These are phyloP conservation scores for Suillus ampliporus DNA, from an alignment of 768 basidiomycete species.

Conservation along the genomic window DNA sequence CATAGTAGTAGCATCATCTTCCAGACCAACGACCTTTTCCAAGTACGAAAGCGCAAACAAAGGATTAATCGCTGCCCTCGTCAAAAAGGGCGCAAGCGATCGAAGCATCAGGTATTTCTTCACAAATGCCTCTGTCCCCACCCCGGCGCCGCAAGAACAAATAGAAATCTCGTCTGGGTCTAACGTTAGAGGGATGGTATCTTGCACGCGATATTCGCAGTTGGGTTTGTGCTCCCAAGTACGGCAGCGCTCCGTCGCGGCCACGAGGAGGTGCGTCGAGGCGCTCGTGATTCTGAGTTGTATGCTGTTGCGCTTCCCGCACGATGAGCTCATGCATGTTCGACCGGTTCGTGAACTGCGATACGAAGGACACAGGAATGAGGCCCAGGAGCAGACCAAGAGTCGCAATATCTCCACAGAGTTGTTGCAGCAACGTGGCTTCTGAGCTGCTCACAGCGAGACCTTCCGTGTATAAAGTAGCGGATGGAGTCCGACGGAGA, in stretches of 20 bases:
- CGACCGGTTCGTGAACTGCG: slow-evolving; percentile 34
- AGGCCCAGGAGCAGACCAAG: slow-evolving; percentile 33
- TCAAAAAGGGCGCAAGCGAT: slow-evolving; percentile 47
- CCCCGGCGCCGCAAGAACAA: slow-evolving; percentile 59
- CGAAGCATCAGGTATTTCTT: slow-evolving; percentile 40
- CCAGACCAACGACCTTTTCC: too few relatives aligned
- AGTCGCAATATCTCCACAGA: too few relatives aligned
- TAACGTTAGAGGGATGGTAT: slow-evolving; percentile 43
- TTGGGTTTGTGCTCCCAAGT: slow-evolving; percentile 51
- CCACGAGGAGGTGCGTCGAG: slow-evolving; percentile 55
- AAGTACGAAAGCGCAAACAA: too few relatives aligned
- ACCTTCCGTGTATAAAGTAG: slow-evolving; percentile 35
- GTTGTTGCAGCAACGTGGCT: slow-evolving; percentile 24
- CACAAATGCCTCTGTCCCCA: slow-evolving; percentile 47
- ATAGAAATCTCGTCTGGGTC: slow-evolving; percentile 47
- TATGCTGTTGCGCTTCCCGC: background rate
- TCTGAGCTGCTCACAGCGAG: slow-evolving; percentile 21
- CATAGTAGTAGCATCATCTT: too few relatives aligned
- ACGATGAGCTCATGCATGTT: slow-evolving; percentile 27
- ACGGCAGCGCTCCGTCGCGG: slow-evolving; percentile 57
- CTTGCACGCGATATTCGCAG: slow-evolving; percentile 51
- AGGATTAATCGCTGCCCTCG: slow-evolving; percentile 56
- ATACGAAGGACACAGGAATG: slow-evolving; percentile 27
- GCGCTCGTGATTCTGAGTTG: slow-evolving; percentile 26
- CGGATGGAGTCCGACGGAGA: slow-evolving; percentile 26